A percentile compares a stretch with the other conserved stretches of the same genome.
Conservation (phyloP, 805 yeast species). For the Torulaspora gathmanii region DNA sequence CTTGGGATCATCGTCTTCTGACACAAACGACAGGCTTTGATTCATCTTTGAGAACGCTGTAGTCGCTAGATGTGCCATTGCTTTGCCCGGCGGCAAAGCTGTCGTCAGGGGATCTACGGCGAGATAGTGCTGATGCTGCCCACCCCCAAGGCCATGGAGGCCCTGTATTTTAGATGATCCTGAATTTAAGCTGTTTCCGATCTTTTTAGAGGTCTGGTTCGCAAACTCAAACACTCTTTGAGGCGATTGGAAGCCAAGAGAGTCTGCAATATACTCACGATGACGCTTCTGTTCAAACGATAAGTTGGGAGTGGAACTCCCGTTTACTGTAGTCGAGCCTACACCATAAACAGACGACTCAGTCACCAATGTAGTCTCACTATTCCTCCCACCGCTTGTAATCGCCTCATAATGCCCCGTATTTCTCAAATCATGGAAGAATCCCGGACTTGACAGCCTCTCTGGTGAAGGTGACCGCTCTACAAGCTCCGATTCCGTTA, state of each 20-base stretch:
- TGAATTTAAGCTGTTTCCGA: not conserved
- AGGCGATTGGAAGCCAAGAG: constrained; percentile 42
- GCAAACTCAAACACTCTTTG: constrained; percentile 41
- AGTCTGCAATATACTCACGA: constrained; percentile 44
- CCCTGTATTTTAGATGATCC: not conserved
- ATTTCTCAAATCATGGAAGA: constrained; percentile 23
- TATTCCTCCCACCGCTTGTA: constrained; percentile 4
- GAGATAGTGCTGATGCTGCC: constrained; percentile 10
- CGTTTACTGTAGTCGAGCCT: not conserved
- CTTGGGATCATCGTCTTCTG: constrained; percentile 4
- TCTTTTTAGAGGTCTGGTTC: not conserved
- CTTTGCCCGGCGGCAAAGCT: constrained; percentile 21
- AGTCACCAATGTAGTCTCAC: constrained; percentile 1
- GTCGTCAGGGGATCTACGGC: constrained; percentile 22
- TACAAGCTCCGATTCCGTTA: constrained; percentile 12
- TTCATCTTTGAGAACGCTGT: constrained; percentile 13
- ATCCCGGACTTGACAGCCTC: constrained; percentile 33
- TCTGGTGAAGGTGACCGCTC: constrained; percentile 27
- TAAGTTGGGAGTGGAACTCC: constrained; percentile 4
- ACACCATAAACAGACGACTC: constrained; percentile 2
- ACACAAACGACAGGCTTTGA: constrained; percentile 12
- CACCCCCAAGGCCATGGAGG: not conserved
- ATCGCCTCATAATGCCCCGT: constrained; percentile 27
- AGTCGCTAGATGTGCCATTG: constrained; percentile 16
- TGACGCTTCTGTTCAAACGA: constrained; percentile 23